Percentiles rank a stretch among this genome's conserved stretches.
Conservation (phyloP, 2,329 filamentous ascomycete genomes). For the Raffaelea ambrosiae region DNA sequence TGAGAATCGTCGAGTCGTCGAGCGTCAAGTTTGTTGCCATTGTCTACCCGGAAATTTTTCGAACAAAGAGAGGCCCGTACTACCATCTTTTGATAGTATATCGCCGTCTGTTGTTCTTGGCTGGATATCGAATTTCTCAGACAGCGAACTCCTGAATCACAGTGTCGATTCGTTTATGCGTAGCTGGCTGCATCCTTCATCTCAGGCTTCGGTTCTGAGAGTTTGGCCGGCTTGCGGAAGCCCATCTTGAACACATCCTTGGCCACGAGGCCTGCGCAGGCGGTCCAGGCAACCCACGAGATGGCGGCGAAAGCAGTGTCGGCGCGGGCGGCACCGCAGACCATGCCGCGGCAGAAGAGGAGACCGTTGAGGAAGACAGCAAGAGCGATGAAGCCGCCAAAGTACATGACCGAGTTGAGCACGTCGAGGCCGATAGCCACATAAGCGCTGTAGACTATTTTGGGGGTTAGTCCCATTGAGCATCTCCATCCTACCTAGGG, state of each 20-base stretch:
- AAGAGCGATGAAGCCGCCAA: slow-evolving; percentile 51
- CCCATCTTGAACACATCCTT: slow-evolving; percentile 41
- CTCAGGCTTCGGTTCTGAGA: slow-evolving; percentile 20
- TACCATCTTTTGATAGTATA: too few species aligned
- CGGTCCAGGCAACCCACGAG: slow-evolving; percentile 45
- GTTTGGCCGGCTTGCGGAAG: slow-evolving; percentile 17
- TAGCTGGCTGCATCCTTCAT: slow-evolving; percentile 25
- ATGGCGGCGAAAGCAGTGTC: slow-evolving; percentile 45
- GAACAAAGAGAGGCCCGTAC: too few species aligned
- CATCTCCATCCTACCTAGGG: too few species aligned
- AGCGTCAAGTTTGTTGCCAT: too few species aligned
- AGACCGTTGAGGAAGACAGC: slow-evolving; percentile 47
- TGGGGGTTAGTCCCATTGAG: neutral
- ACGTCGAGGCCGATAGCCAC: slow-evolving; percentile 39
- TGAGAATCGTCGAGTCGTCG: too few species aligned
- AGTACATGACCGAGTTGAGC: slow-evolving; percentile 47
- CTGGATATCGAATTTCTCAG: too few species aligned
- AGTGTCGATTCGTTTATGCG: too few species aligned
- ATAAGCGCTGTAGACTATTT: slow-evolving; percentile 37
- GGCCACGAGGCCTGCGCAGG: slow-evolving; percentile 34
- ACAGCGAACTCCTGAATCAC: too few species aligned
- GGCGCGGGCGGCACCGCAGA: slow-evolving; percentile 47
- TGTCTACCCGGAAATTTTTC: too few species aligned
- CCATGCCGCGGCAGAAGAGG: slow-evolving; percentile 46
- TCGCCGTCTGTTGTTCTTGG: too few species aligned